Percentiles rank a stretch among this genome's conserved stretches.
Evolutionary conservation across 2,329 filamentous ascomycete species (phyloP).

Genomic region (Nigrograna mackinnonii): DNA sequence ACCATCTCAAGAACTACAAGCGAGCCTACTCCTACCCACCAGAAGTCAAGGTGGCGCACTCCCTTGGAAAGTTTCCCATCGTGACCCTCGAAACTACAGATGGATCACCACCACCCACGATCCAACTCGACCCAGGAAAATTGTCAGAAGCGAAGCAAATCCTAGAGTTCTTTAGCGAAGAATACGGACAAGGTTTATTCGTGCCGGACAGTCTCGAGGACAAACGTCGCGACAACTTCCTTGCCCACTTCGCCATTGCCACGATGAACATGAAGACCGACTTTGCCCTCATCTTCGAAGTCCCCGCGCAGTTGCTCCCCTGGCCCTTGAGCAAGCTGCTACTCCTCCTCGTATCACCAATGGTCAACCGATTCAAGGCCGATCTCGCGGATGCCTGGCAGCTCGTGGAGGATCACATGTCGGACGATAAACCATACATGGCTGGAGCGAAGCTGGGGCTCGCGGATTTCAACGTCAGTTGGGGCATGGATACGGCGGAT

Average conservation of each 20-base stretch:
- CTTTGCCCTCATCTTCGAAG: conserved; percentile 20
- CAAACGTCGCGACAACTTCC: conserved; percentile 20
- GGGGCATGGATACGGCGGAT: conserved; percentile 35
- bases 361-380: conserved; percentile 16
- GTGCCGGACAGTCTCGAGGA: conserved; percentile 16
- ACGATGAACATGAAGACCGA: conserved; percentile 15
- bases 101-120: conserved; percentile 4
- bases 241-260: conserved; percentile 22
- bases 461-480: conserved; percentile 39
- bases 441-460: conserved; percentile 34
- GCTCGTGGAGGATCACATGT: conserved; percentile 25
- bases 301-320: conserved; percentile 16
- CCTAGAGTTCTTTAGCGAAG: conserved; percentile 24
- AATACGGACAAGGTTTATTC: conserved; percentile 21
- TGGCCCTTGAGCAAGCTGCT: conserved; percentile 21
- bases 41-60: conserved; percentile 17
- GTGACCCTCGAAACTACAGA: conserved; percentile 14
- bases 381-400: conserved; percentile 17
- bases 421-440: conserved; percentile 25
- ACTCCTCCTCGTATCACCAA: conserved; percentile 16
- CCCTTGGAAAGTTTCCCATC: conserved; percentile 29
- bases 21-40: conserved; percentile 7
- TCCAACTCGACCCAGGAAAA: conserved; percentile 12
- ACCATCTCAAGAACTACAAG: conserved; percentile 21
- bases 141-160: conserved; percentile 29